phyloP scores from a whole-genome alignment of 2,329 filamentous ascomycete species.

The Didymella exigua region DNA sequence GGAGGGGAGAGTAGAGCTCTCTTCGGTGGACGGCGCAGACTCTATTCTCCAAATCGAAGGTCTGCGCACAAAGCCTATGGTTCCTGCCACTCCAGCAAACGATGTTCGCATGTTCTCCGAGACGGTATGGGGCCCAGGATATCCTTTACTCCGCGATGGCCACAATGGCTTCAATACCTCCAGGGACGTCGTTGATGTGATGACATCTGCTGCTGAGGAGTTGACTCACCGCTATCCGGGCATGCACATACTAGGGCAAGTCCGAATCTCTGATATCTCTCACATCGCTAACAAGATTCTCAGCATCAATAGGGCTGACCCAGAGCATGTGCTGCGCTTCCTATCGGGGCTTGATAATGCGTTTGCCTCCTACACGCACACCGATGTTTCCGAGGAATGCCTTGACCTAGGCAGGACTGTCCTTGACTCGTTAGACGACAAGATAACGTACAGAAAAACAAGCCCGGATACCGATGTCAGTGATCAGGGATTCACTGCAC shows the following conservation, averaged over 20 bases:
- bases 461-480: slow-evolving; percentile 12
- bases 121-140: slow-evolving; percentile 11
- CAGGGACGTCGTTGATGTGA: not conserved
- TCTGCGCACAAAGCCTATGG: slow-evolving; percentile 7
- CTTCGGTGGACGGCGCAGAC: not conserved
- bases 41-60: slow-evolving; percentile 13
- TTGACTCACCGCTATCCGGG: slow-evolving; percentile 1
- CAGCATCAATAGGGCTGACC: slow-evolving; percentile 13
- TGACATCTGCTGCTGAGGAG: not conserved
- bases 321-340: slow-evolving; percentile 9
- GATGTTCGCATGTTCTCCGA: slow-evolving; percentile 18
- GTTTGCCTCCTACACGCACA: slow-evolving; percentile 22
- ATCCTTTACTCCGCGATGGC: not conserved
- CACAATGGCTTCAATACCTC: not conserved
- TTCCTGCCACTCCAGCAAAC: not conserved
- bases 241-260: slow-evolving; percentile 5
- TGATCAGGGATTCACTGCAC: slow-evolving; percentile 18
- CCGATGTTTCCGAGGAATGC: slow-evolving; percentile 17
- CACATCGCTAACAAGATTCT: not conserved
- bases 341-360: slow-evolving; percentile 1
- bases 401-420: not conserved
- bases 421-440: not conserved
- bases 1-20: slow-evolving; percentile 1
- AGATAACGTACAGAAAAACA: slow-evolving; percentile 16
- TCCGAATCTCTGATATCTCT: not conserved